A percentile compares a stretch with the other conserved stretches of the same genome.
Evolutionary conservation across 257 asterid genomes (phyloP).

Genomic region (Solanum etuberosum): DNA sequence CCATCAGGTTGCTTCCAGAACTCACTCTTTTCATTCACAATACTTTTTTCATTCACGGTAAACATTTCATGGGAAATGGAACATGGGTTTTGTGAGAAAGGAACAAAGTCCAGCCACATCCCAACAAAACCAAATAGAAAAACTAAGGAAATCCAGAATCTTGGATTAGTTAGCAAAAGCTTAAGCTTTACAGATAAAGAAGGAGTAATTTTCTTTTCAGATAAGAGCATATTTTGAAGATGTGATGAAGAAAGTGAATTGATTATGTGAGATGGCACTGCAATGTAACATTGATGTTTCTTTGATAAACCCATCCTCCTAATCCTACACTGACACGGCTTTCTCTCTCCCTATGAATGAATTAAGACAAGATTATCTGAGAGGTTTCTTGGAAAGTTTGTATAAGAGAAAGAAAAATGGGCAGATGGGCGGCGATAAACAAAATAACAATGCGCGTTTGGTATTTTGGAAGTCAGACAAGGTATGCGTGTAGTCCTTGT

Average conservation of each 20-base stretch:
- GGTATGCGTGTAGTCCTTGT: neutral
- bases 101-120: constrained; percentile 35
- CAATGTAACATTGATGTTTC: constrained; percentile 60
- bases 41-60: neutral
- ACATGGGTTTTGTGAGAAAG: constrained; percentile 49
- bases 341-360: too few species aligned
- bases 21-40: constrained; percentile 23
- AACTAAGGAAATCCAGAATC: constrained; percentile 39
- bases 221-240: constrained; percentile 50
- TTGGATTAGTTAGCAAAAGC: constrained; percentile 34
- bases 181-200: constrained; percentile 13
- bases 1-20: constrained; percentile 94
- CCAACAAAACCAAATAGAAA: constrained; percentile 37
- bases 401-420: neutral
- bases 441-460: neutral
- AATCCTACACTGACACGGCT: neutral
- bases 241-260: constrained; percentile 62
- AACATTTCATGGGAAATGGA: constrained; percentile 11
- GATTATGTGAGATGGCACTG: constrained; percentile 77
- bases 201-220: constrained; percentile 42
- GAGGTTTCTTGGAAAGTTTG: neutral
- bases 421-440: neutral
- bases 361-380: too few species aligned
- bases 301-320: constrained; percentile 4
- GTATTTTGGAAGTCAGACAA: neutral